Conservation (phyloP, 1,139 yeast genomes). For the Meyerozyma elateridarum region DNA sequence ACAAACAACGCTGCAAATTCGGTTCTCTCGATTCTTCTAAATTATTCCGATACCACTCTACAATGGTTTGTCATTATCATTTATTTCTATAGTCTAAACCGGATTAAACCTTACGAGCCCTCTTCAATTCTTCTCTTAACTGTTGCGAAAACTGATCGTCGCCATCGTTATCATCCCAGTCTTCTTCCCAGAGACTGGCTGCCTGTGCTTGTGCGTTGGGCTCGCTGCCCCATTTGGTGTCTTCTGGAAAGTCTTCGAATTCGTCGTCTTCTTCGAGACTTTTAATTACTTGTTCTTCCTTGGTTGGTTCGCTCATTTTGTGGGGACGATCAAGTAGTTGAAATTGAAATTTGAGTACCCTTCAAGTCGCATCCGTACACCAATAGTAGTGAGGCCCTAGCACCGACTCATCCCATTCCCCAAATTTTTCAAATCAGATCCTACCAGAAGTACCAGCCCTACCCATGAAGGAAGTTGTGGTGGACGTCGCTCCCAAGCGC, state of each 20-base stretch:
- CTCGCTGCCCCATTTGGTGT: conserved; percentile 45
- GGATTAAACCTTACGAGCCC: conserved; percentile 2
- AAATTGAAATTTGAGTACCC: too few relatives aligned
- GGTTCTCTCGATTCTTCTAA: too few relatives aligned
- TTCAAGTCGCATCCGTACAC: too few relatives aligned
- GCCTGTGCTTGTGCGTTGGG: conserved; percentile 40
- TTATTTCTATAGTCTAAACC: too few relatives aligned
- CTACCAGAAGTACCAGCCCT: too few relatives aligned
- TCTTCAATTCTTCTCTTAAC: conserved; percentile 48
- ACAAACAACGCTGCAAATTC: too few relatives aligned
- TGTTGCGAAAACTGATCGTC: conserved; percentile 77
- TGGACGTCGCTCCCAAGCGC: conserved; percentile 83
- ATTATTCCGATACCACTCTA: too few relatives aligned
- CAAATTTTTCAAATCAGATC: conserved; percentile 2
- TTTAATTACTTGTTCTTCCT: conserved; percentile 40
- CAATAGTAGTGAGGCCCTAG: too few relatives aligned
- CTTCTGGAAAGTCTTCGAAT: conserved; percentile 92
- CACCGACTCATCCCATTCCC: conserved; percentile 2
- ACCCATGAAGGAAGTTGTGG: conserved; percentile 71
- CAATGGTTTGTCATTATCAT: too few relatives aligned
- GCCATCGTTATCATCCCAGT: conserved; percentile 92
- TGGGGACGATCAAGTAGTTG: too few relatives aligned
- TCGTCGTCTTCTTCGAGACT: conserved; percentile 90
- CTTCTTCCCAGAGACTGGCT: conserved; percentile 78
- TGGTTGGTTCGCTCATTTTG: conserved; percentile 11